phyloP scores from a whole-genome alignment of 495 filamentous ascomycete genomes.

The Lasiosphaeris hirsuta region DNA sequence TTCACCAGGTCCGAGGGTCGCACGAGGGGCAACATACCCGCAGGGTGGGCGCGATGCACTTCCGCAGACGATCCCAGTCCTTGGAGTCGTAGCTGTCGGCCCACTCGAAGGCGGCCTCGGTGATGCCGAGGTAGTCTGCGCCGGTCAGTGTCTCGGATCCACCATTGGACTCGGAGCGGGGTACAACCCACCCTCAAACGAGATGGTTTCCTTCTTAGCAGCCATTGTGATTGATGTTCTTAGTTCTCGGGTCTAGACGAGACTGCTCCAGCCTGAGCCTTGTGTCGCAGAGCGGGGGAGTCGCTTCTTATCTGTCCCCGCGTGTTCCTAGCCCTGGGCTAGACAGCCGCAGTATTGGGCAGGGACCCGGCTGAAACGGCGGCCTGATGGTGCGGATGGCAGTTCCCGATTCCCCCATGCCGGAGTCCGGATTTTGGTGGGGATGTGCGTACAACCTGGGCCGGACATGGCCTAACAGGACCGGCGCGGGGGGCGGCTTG shows the following conservation, averaged over 20 bases:
- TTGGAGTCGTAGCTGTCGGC: slow-evolving; percentile 80
- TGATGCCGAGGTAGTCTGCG: slow-evolving; percentile 51
- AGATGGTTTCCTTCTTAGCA: slow-evolving; percentile 20
- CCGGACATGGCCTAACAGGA: neutral
- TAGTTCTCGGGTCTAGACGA: neutral
- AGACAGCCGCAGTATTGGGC: neutral
- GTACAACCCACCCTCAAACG: slow-evolving; percentile 30
- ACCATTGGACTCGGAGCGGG: neutral
- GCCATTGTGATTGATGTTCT: slow-evolving; percentile 22
- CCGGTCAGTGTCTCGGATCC: slow-evolving; percentile 6
- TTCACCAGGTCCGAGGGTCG: neutral
- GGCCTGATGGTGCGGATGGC: slow-evolving; percentile 1
- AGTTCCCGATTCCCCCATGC: slow-evolving; percentile 7
- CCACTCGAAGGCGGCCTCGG: slow-evolving; percentile 65
- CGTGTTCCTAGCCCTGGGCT: neutral
- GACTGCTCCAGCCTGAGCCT: neutral
- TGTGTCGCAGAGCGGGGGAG: neutral
- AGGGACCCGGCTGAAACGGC: slow-evolving; percentile 11
- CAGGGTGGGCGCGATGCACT: slow-evolving; percentile 69
- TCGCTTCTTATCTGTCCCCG: slow-evolving; percentile 8
- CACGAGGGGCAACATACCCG: slow-evolving; percentile 37
- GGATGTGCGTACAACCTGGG: slow-evolving; percentile 26
- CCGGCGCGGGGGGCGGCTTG: slow-evolving; percentile 7
- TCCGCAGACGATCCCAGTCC: slow-evolving; percentile 69
- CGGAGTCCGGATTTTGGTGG: slow-evolving; percentile 29